Base-by-base conservation (phyloP, 805 yeast genomes). In the Komagataella mondaviorum region DNA sequence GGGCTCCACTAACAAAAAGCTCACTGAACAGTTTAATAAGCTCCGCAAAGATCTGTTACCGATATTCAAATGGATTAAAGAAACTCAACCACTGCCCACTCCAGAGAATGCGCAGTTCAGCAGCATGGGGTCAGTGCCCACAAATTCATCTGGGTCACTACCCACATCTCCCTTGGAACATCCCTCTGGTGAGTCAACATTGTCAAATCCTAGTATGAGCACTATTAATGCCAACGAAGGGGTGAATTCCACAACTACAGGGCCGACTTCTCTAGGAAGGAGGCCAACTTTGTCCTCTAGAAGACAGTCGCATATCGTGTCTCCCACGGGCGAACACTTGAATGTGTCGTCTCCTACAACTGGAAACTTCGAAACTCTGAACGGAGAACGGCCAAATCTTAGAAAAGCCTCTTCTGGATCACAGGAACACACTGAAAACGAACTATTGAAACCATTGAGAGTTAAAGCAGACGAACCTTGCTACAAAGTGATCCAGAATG, bases 381-480 rank as follows among this genome's bases (percentile, higher is more conserved):
- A 48, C 4, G 47, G 51, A 17, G 50, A 23, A 6, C 50, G 48
- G 24, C 45, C 54, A 49, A 51, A 62, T 8, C 17, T 57, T 44
- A 23, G 50, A 22, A 46, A 14, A 49, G 49, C 14, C 18, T 47
- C 52, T 12, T 50, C 46, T 30, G 12, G 46, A 23, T 44, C 52
- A 10, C 48, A 52, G 16, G 52, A 50, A 48, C 47, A 22, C 23
- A 46, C 53, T 44, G 44, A 50, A 54, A 50, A 45, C 53, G 95
- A 88, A 60, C 95, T 96, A 0, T 71, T 88, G 56, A 86, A 87
- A 59, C 93, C 87, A 58, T 67, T 90, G 55, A 69, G 93, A 48
- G 95, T 96, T 1, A 84, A 91, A 6, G 81, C 87, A 23, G 96
- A 89, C 51, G 98, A 91, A 59, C 89, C 96, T 1, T 89, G 96